Evolutionary conservation across 2,329 filamentous ascomycete genomes (phyloP).

Genomic region (Falciphora oryzae): DNA sequence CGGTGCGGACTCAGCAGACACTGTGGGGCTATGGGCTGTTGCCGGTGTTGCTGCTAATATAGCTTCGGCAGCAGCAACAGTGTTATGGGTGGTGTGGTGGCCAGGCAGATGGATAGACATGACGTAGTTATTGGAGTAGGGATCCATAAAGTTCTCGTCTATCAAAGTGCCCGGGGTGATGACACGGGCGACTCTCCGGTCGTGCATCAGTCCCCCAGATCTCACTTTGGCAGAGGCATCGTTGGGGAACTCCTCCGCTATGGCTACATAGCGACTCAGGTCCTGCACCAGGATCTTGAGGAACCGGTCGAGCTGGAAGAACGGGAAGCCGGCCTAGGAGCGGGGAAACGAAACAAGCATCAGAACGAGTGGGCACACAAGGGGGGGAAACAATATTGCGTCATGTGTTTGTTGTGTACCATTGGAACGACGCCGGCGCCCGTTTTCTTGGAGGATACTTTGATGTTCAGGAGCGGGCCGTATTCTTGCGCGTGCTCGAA

Average conservation of each 20-base stretch:
- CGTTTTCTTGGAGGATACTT: slow-evolving; percentile 77
- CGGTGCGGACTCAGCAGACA: slow-evolving; percentile 13
- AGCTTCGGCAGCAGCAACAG: slow-evolving; percentile 8
- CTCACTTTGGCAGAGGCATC: slow-evolving; percentile 63
- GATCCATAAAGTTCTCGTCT: slow-evolving; percentile 96
- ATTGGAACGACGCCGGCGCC: slow-evolving; percentile 75
- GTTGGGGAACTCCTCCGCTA: slow-evolving; percentile 88
- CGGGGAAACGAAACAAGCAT: slow-evolving; percentile 14
- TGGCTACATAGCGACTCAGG: slow-evolving; percentile 81
- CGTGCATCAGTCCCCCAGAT: slow-evolving; percentile 73
- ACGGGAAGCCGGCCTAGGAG: slow-evolving; percentile 78
- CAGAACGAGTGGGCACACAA: slow-evolving; percentile 3
- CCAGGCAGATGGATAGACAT: slow-evolving; percentile 63
- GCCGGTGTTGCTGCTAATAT: slow-evolving; percentile 3
- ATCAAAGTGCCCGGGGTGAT: slow-evolving; percentile 94
- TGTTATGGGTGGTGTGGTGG: slow-evolving; percentile 11
- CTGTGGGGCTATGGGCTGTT: slow-evolving; percentile 2
- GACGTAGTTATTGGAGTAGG: slow-evolving; percentile 88
- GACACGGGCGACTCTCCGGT: slow-evolving; percentile 77
- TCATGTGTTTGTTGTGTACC: slow-evolving; percentile 42
- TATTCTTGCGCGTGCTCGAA: slow-evolving; percentile 91
- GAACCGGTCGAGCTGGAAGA: slow-evolving; percentile 86
- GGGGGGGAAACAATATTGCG: not conserved
- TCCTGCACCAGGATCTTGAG: slow-evolving; percentile 92
- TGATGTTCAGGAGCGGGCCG: slow-evolving; percentile 80